Conservation (phyloP, 345 rosid species). For the Bruguiera sexangula region DNA sequence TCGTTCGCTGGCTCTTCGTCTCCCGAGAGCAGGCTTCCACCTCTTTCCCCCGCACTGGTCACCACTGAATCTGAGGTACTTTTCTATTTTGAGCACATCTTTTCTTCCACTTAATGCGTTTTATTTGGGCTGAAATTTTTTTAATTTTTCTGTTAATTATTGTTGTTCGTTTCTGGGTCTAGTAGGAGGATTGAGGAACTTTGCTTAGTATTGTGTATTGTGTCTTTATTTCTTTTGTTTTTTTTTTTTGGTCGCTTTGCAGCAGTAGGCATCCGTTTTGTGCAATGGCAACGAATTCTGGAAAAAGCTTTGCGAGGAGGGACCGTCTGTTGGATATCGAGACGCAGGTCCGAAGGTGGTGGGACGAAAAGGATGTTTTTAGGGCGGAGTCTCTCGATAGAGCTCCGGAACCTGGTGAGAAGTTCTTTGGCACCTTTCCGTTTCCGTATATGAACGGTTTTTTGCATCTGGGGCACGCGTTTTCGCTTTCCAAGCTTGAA, state of each 20-base stretch:
- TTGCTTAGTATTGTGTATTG: neutral
- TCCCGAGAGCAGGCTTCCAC: neutral
- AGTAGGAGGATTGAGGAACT: neutral
- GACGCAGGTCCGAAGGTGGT: constrained; percentile 42
- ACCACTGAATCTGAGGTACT: constrained; percentile 8
- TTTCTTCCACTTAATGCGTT: too few species aligned
- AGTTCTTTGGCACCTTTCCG: constrained; percentile 76
- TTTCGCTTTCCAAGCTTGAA: constrained; percentile 75
- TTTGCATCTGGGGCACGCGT: constrained; percentile 79
- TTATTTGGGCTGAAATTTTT: too few species aligned
- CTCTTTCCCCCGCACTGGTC: neutral
- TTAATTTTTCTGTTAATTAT: too few species aligned
- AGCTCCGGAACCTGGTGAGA: constrained; percentile 52
- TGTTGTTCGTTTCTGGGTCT: too few species aligned
- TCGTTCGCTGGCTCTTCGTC: constrained; percentile 11
- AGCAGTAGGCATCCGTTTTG: constrained; percentile 38
- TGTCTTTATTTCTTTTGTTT: neutral
- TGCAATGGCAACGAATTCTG: constrained; percentile 65
- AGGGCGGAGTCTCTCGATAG: constrained; percentile 52
- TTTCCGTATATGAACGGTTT: constrained; percentile 84
- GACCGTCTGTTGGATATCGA: constrained; percentile 72
- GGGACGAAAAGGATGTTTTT: constrained; percentile 72
- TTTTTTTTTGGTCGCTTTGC: neutral
- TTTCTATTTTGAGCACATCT: too few species aligned
- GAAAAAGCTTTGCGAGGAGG: constrained; percentile 72